Base-by-base conservation (phyloP, 768 basidiomycete genomes). In the Tulasnella calospora region DNA sequence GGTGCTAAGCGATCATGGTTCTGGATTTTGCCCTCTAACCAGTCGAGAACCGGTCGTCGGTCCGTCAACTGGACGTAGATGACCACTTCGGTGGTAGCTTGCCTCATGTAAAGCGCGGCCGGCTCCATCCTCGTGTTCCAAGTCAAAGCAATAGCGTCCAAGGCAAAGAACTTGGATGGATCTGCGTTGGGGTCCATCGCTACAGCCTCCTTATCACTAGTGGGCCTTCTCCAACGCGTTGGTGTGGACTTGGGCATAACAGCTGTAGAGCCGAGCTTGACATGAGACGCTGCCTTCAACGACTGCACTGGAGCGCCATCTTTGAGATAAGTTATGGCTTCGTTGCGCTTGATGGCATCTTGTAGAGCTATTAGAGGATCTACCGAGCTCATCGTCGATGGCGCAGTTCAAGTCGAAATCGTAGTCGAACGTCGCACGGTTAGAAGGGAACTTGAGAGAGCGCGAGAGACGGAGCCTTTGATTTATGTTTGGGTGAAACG, bases 71-170 rank as follows among this genome's bases (percentile, higher is more conserved):
- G 91, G 51, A 98, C 94, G 83, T 95, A 89, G 10, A 74, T 88
- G 51, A 90, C 88, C 2, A 89, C 86, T 40, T 95, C 85, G 0
- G 94, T 92, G 61, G 88, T 88, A 2, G 92, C 91, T 81, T 93
- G 91, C 82, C 91, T 92, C 89, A 97, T 90, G 85, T 99, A 99
- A 80, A 96, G 94, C 21, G 92, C 93, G 40, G 90, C 90, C 0
- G 90, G 87, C 0, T 90, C 89, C 83, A 94, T 93, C 70, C 89
- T 87, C 41, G 92, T 87, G 4, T 91, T 85, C 92, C 92, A 99
- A 38, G 92, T 92, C n/a, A 96, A 87, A 81, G 93, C 92, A 12
- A 99, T 86, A 1, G 94, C 92, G 74, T 93, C 92, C 19, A 96
- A 84, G 13, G 92, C 88, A 84, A 92, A 94, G 80, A 92, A 92